phyloP scores from a whole-genome alignment of 305 asterid genomes.

The Solanum chacoense region DNA sequence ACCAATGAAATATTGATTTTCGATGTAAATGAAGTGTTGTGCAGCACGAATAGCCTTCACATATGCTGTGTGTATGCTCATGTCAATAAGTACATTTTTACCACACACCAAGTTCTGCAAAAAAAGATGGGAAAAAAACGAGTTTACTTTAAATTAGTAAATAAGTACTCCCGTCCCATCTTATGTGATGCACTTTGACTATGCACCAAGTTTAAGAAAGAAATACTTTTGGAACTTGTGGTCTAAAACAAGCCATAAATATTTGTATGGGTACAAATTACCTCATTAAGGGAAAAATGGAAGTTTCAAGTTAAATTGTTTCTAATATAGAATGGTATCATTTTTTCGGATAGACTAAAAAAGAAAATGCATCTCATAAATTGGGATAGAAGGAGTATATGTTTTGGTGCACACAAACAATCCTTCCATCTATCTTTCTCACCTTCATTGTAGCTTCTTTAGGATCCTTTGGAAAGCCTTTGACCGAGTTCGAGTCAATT shows the following conservation, averaged over 20 bases:
- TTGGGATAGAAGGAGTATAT: background rate
- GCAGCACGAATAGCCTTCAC: slow-evolving; percentile 92
- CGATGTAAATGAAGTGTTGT: slow-evolving; percentile 92
- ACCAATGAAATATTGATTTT: slow-evolving; percentile 96
- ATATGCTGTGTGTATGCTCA: slow-evolving; percentile 97
- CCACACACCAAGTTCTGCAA: slow-evolving; percentile 86
- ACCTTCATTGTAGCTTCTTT: slow-evolving; percentile 68
- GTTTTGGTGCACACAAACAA: background rate
- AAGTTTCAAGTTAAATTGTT: background rate
- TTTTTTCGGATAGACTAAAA: background rate
- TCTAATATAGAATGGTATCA: background rate
- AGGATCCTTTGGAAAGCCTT: slow-evolving; percentile 90
- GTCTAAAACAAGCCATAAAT: background rate
- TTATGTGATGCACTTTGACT: background rate
- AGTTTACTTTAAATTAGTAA: background rate
- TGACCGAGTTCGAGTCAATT: slow-evolving; percentile 94
- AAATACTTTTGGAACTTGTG: background rate
- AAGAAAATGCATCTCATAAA: background rate
- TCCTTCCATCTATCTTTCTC: slow-evolving; percentile 15
- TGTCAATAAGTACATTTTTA: slow-evolving; percentile 87
- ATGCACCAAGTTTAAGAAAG: background rate
- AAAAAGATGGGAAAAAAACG: background rate
- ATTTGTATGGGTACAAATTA: background rate
- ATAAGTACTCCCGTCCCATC: background rate
- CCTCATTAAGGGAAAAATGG: background rate